These are phyloP conservation scores for Mallotus repandus DNA, from an alignment of 441 rosid genomes.

Conservation along the genomic window DNA sequence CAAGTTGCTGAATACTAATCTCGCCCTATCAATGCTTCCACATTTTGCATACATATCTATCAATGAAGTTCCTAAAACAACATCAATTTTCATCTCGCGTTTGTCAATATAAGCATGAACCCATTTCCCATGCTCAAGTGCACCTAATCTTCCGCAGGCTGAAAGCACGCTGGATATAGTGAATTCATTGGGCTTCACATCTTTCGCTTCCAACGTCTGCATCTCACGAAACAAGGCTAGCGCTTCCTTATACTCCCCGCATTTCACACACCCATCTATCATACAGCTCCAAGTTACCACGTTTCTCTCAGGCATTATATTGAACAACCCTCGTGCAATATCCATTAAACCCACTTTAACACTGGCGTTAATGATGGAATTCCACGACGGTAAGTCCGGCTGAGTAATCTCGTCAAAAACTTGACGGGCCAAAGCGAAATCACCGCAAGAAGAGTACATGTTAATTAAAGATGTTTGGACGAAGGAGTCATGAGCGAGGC, in stretches of 20 bases:
- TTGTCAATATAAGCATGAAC: conserved; percentile 43
- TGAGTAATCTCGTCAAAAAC: conserved; percentile 7
- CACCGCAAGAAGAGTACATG: conserved; percentile 19
- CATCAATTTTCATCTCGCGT: conserved; percentile 36
- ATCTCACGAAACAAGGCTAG: conserved; percentile 14
- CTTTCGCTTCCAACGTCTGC: conserved; percentile 40
- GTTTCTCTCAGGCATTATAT: conserved; percentile 16
- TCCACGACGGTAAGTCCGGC: conserved; percentile 13
- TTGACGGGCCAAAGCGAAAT: conserved; percentile 7
- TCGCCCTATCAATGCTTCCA: conserved; percentile 60
- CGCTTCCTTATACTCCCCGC: conserved; percentile 13
- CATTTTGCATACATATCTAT: conserved; percentile 80
- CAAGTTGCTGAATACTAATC: conserved; percentile 33
- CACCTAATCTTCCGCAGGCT: conserved; percentile 66
- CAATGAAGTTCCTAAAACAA: conserved; percentile 52
- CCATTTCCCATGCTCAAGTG: conserved; percentile 50
- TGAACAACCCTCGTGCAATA: conserved; percentile 15
- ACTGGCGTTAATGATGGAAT: conserved; percentile 4
- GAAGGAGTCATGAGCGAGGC: conserved; percentile 34
- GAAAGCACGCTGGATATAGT: conserved; percentile 66
- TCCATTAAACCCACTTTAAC: conserved; percentile 9
- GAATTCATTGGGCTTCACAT: conserved; percentile 52
- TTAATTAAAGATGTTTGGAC: conserved; percentile 43
- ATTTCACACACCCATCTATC: conserved; percentile 11
- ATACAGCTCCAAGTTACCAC: conserved; percentile 20